Conservation (phyloP, 75 land plant species). For the Pseudotsuga menziesii region DNA sequence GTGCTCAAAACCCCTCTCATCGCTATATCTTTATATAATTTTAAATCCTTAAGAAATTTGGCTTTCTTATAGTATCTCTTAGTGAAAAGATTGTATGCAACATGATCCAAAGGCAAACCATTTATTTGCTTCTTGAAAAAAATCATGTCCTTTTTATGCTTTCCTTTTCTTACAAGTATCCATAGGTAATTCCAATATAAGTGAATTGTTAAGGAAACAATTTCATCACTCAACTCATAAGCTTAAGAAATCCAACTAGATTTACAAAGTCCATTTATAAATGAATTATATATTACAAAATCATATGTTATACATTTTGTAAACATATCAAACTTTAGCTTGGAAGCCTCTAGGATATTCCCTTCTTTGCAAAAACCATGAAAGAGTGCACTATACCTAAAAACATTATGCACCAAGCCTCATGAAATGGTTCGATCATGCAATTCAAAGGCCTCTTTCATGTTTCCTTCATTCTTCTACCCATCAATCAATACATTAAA, state of each 20-base stretch:
- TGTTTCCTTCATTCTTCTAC: conserved; percentile 44
- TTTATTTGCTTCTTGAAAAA: conserved; percentile 14
- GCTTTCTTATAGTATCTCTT: conserved; percentile 27
- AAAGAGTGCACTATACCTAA: conserved; percentile 55
- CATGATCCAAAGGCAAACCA: conserved; percentile 34
- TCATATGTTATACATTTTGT: conserved; percentile 37
- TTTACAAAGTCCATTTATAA: conserved; percentile 42
- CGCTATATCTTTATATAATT: conserved; percentile 20
- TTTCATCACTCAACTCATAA: conserved; percentile 31
- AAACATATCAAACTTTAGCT: conserved; percentile 48
- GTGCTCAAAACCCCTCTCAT: too few species aligned
- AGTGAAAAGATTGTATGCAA: conserved; percentile 36
- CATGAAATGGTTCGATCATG: conserved; percentile 28
- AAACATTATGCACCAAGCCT: conserved; percentile 33
- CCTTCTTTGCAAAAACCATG: conserved; percentile 33
- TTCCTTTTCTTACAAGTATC: conserved; percentile 28
- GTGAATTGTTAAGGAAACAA: conserved; percentile 47
- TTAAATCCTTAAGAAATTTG: conserved; percentile 15
- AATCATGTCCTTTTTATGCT: conserved; percentile 31
- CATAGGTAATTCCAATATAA: conserved; percentile 36
- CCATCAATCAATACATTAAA: conserved; percentile 57
- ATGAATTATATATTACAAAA: conserved; percentile 26
- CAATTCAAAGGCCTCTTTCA: conserved; percentile 18
- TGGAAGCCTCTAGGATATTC: conserved; percentile 24
- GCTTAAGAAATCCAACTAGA: conserved; percentile 24